Base-by-base conservation (phyloP, 768 basidiomycete genomes). In the Leccinum arenicola region DNA sequence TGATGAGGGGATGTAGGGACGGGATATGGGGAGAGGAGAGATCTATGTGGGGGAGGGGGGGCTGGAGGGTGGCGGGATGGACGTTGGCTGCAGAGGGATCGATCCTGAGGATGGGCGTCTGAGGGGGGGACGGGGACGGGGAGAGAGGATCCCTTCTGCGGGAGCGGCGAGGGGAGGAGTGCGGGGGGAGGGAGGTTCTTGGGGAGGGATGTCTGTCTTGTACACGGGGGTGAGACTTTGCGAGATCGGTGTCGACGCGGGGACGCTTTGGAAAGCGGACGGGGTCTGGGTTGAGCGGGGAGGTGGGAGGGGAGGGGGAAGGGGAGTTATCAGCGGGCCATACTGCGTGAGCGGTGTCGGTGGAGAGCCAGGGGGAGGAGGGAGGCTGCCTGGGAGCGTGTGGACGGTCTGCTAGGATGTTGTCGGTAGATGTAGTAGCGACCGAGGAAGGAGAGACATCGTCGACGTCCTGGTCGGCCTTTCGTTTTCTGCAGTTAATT, bases 1-100 rank as follows among this genome's bases (percentile, higher is more conserved):
- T 94, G 70, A 96, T 91, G 47, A 88, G 82, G 1, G 95, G 93
- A 33, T 80, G 78, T 47, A 82, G 74, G 36, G 89, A 78, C 7
- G 91, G 91, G 60, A 91, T 83, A 62, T 86, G 82, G 3, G 83
- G 78, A 2, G 78, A 76, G 15, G 70, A 45, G 11, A 77, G 76
- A 66, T 81, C 80, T 55, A 79, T 70, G 49, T 76, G 65, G 1
- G 74, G 69, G 33, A 67, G 62, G 1, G 71, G 62, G 3, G 76
- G 62, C 64, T 73, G 63, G 62, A 69, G 23, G 19, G 8, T 23
- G 62, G 74, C 6, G 61, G 66, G 23, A 63, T 74, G 56, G 15
- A 80, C 45, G 23, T 51, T 58, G 58, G 59, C 62, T 50, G 69
- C 33, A 55, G 66, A 57, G 3, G 67, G 66, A n/a, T 73, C 72